Evolutionary conservation across 1,284 basidiomycete genomes (phyloP), one percentile per base, ranked within the genome.

Genomic region (Rhizoctonia solani): DNA sequence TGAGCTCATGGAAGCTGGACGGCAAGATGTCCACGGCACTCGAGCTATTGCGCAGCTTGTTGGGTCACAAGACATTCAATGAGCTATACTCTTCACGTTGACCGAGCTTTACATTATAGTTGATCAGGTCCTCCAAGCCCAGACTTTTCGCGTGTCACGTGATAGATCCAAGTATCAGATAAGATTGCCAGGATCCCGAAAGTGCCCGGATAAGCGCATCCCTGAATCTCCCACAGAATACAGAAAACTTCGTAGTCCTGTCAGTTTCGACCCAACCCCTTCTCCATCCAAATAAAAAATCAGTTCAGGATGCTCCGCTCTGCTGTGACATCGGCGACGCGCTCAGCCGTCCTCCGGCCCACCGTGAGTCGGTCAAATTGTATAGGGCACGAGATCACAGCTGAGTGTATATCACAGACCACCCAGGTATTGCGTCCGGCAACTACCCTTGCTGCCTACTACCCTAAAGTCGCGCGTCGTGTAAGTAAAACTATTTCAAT

Each of bases 361-460:
- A 25, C 67, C 32, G 47, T 47, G 3, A 42, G 47, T 21, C 19
- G 42, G 25, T 46, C 21, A n/a, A 19, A 50, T 34, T 21, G 16
- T 27, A 39, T 39, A 41, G 16, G 25, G 30, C 39, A 59, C 25
- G n/a, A 42, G n/a, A n/a, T 21, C 27, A 52, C 29, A 54, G 27
- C 32, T 42, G 63, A 23, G 34, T 34, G 19, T 42, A 13, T 25
- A 42, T 67, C 3, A 41, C 30, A 67, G 54, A 50, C 53, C 11
- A 63, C 67, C 65, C 66, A 63, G 54, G 61, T 63, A 23, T 47
- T 71, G 56, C 47, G 69, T 21, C 70, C 71, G 71, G 91, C 89
- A 54, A 92, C 92, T 46, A 91, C 90, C 42, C 84, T 92, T 72
- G 86, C 91, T 63, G 88, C 91, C 67, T 88, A 87, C 55, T 92